phyloP scores from a whole-genome alignment of 805 yeast species.

The Ogataea salicorniae region DNA sequence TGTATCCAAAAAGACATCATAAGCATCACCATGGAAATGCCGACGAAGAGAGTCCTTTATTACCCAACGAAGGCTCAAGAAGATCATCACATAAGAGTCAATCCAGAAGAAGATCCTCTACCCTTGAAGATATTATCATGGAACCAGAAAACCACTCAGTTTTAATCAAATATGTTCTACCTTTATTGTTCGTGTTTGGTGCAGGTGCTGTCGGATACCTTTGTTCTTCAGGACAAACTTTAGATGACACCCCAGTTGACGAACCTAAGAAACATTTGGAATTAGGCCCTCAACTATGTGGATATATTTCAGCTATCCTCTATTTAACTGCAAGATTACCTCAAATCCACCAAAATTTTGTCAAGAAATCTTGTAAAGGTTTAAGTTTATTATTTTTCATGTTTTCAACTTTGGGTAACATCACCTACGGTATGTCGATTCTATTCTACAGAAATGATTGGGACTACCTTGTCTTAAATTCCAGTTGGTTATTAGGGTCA shows the following conservation, averaged over 20 bases:
- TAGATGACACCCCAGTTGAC: constrained; percentile 14
- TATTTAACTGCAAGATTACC: constrained; percentile 75
- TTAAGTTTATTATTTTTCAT: constrained; percentile 77
- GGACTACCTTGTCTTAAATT: constrained; percentile 53
- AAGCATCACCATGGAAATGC: constrained; percentile 14
- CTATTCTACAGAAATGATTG: constrained; percentile 58
- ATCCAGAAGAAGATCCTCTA: constrained; percentile 40
- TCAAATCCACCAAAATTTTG: constrained; percentile 76
- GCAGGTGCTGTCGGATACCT: constrained; percentile 62
- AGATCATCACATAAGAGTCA: constrained; percentile 13
- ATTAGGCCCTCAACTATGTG: constrained; percentile 61
- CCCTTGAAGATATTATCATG: constrained; percentile 45
- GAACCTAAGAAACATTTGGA: constrained; percentile 25
- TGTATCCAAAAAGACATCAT: constrained; percentile 37
- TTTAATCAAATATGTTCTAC: constrained; percentile 49
- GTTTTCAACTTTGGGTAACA: constrained; percentile 68
- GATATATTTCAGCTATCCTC: constrained; percentile 62
- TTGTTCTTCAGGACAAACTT: constrained; percentile 32
- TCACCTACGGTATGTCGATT: constrained; percentile 72
- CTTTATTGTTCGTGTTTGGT: constrained; percentile 53
- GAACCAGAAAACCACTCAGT: constrained; percentile 44
- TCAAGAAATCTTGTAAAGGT: constrained; percentile 76
- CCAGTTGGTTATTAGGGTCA: constrained; percentile 77
- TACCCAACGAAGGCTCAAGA: constrained; percentile 14
- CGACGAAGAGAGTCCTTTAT: constrained; percentile 30